A percentile compares a stretch with the other conserved stretches of the same genome.
Evolutionary conservation across 108 stramenopile species (phyloP).

Genomic region (Pelagomonas calceolata): DNA sequence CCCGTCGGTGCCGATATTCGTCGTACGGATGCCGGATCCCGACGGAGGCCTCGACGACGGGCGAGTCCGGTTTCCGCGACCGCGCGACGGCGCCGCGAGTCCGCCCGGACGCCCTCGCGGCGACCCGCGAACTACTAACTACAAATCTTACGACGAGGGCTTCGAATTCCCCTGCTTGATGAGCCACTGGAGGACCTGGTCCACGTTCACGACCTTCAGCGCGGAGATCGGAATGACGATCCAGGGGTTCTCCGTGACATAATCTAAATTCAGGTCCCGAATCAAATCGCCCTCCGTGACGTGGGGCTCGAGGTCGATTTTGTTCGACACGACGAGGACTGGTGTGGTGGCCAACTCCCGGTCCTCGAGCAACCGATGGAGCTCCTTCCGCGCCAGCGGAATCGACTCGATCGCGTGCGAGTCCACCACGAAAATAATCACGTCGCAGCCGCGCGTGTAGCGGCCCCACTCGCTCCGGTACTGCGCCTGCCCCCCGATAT

Average conservation of each 20-base stretch:
- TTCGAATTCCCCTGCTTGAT: slow-evolving; percentile 55
- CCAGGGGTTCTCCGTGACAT: slow-evolving; percentile 92
- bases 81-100: too few relatives aligned
- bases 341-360: slow-evolving; percentile 74
- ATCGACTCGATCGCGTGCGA: slow-evolving; percentile 75
- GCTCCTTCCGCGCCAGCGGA: slow-evolving; percentile 73
- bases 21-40: too few relatives aligned
- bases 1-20: too few relatives aligned
- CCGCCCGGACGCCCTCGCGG: too few relatives aligned
- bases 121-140: too few relatives aligned
- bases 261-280: slow-evolving; percentile 77
- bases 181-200: slow-evolving; percentile 86
- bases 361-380: slow-evolving; percentile 84
- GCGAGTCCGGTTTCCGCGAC: too few relatives aligned
- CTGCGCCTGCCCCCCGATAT: slow-evolving; percentile 84
- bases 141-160: too few relatives aligned
- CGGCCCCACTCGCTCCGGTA: slow-evolving; percentile 83
- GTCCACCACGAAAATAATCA: slow-evolving; percentile 88
- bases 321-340: slow-evolving; percentile 81
- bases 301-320: slow-evolving; percentile 82
- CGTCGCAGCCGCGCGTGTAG: slow-evolving; percentile 86
- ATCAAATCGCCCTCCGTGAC: slow-evolving; percentile 72
- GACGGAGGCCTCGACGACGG: too few relatives aligned
- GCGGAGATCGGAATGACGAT: slow-evolving; percentile 85
- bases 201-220: slow-evolving; percentile 74